These are phyloP conservation scores for Silene uniflora DNA, from an alignment of 148 eudicot species.

Conservation along the genomic window DNA sequence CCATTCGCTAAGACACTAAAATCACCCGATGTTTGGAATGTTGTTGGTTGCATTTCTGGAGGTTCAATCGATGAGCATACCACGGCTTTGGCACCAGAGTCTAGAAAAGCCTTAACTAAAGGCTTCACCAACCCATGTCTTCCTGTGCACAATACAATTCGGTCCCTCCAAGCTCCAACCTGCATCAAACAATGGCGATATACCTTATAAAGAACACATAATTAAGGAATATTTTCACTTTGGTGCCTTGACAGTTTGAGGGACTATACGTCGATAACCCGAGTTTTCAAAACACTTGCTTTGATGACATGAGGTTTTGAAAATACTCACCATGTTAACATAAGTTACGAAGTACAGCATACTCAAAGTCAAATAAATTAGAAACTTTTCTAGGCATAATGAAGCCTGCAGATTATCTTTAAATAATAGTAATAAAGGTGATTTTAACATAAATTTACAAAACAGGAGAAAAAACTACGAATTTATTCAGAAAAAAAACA, in stretches of 20 bases:
- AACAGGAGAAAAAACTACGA: too few relatives aligned
- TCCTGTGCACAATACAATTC: constrained; percentile 79
- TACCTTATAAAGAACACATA: not conserved
- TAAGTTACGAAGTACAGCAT: too few relatives aligned
- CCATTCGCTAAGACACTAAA: constrained; percentile 65
- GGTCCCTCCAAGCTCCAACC: constrained; percentile 98
- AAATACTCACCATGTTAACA: too few relatives aligned
- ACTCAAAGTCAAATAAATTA: too few relatives aligned
- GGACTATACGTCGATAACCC: too few relatives aligned
- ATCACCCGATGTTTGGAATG: constrained; percentile 65
- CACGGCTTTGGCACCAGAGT: constrained; percentile 93
- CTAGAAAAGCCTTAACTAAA: constrained; percentile 72
- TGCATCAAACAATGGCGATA: constrained; percentile 22
- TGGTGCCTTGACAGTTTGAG: too few relatives aligned
- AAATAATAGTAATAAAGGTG: not conserved
- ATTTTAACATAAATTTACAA: too few relatives aligned
- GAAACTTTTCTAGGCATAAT: not conserved
- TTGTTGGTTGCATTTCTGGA: constrained; percentile 61
- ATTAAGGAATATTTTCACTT: too few relatives aligned
- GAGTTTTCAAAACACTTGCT: too few relatives aligned
- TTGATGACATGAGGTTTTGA: too few relatives aligned
- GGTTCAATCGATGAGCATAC: constrained; percentile 79
- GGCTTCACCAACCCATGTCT: constrained; percentile 58
- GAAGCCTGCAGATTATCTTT: not conserved
- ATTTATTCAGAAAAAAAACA: not conserved